Percentiles rank a stretch among this genome's conserved stretches.
Evolutionary conservation across 306 rosid species (phyloP).

Genomic region (Cyclanthera cordifolia): DNA sequence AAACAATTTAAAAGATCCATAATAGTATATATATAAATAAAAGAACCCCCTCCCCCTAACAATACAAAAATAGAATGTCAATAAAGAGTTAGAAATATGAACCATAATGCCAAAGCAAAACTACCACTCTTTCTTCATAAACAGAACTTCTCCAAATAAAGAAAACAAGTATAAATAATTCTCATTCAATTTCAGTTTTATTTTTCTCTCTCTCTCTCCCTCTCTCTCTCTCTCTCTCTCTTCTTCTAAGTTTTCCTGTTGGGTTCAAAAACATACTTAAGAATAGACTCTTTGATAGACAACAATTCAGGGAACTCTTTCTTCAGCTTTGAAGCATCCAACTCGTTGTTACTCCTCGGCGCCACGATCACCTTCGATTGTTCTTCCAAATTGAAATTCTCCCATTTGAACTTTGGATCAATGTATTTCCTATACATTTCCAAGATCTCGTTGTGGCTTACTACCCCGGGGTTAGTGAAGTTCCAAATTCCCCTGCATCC

Average conservation of each 20-base stretch:
- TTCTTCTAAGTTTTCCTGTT: conserved; percentile 38
- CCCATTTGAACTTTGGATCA: conserved; percentile 48
- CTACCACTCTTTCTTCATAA: neutral
- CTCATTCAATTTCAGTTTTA: neutral
- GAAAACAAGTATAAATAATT: neutral
- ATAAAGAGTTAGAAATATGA: conserved; percentile 1
- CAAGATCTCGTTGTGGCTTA: conserved; percentile 54
- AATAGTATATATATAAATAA: neutral
- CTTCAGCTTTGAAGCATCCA: conserved; percentile 59
- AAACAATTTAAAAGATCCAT: neutral
- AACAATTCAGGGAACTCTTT: conserved; percentile 44
- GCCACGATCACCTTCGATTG: conserved; percentile 62
- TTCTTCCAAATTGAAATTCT: conserved; percentile 46
- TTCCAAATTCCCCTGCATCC: conserved; percentile 58
- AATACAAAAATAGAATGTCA: conserved; percentile 4
- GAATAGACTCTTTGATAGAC: conserved; percentile 45
- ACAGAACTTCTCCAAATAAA: neutral
- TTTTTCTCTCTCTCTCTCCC: neutral
- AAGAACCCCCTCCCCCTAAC: neutral
- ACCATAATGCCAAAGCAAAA: neutral
- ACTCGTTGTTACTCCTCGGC: conserved; percentile 47
- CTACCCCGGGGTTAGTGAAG: conserved; percentile 69
- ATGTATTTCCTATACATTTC: conserved; percentile 49
- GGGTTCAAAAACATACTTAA: conserved; percentile 51
- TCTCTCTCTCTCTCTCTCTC: neutral